Evolutionary conservation across 1,139 yeast genomes (phyloP).

Genomic region (Blastobotrys capitulatus): DNA sequence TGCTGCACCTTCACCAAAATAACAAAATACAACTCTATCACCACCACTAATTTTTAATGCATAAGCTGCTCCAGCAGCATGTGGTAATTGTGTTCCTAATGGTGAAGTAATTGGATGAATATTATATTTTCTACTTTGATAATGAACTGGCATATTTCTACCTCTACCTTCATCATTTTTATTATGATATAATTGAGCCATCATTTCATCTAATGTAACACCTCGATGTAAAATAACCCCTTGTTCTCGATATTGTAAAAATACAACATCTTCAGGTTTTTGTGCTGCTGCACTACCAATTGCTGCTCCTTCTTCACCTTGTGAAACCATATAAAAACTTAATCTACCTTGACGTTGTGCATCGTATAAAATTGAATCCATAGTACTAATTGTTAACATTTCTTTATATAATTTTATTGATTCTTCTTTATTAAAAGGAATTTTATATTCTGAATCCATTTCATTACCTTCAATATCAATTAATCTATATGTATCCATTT

Average conservation of each 20-base stretch:
- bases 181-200: conserved; percentile 34
- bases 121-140: conserved; percentile 28
- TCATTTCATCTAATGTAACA: conserved; percentile 30
- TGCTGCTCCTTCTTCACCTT: conserved; percentile 37
- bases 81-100: conserved; percentile 35
- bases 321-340: conserved; percentile 35
- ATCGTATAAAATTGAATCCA: conserved; percentile 34
- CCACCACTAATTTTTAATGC: conserved; percentile 31
- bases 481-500: conserved; percentile 31
- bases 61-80: conserved; percentile 37
- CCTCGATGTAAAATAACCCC: conserved; percentile 35
- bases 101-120: conserved; percentile 36
- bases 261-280: conserved; percentile 29
- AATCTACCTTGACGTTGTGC: conserved; percentile 37
- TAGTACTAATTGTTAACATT: conserved; percentile 31
- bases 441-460: conserved; percentile 24
- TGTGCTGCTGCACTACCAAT: conserved; percentile 36
- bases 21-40: conserved; percentile 29
- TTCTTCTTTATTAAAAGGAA: conserved; percentile 26
- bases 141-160: conserved; percentile 36
- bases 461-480: conserved; percentile 29
- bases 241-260: conserved; percentile 34
- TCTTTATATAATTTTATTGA: conserved; percentile 31
- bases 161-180: conserved; percentile 32
- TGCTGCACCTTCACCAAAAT: conserved; percentile 37